phyloP scores from a whole-genome alignment of 225 moss, liverwort and hornwort species.

The Straminergon stramineum region DNA sequence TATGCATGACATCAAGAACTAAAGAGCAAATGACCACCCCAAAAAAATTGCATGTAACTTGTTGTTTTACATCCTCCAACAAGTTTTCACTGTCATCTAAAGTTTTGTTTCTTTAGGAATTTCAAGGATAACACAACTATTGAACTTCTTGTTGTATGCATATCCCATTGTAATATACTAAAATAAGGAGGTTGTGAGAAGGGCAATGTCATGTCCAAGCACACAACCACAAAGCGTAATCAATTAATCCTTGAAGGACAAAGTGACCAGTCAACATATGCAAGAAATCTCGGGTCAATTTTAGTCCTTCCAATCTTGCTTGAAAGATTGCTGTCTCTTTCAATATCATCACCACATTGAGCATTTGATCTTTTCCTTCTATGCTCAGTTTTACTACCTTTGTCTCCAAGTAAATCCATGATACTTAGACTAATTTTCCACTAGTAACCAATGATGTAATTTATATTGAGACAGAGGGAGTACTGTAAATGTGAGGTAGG shows the following conservation, averaged over 20 bases:
- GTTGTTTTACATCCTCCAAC: neutral
- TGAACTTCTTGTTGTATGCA: fast-evolving
- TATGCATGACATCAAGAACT: neutral
- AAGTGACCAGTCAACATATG: too few relatives aligned
- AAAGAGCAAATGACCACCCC: neutral
- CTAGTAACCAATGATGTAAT: too few relatives aligned
- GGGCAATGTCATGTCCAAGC: too few relatives aligned
- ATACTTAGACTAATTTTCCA: too few relatives aligned
- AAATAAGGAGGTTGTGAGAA: neutral
- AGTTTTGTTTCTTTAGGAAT: neutral
- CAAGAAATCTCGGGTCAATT: too few relatives aligned
- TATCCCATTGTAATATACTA: fast-evolving
- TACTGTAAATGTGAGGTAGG: too few relatives aligned
- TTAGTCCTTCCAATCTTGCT: too few relatives aligned
- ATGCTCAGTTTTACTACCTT: too few relatives aligned
- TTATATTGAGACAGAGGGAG: too few relatives aligned
- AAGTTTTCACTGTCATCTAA: neutral
- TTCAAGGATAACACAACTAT: neutral
- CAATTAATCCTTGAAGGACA: neutral
- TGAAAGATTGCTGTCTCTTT: too few relatives aligned
- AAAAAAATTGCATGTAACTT: neutral
- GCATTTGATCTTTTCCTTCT: neutral
- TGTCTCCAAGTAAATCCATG: too few relatives aligned
- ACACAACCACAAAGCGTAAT: neutral
- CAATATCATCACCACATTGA: neutral